Evolutionary conservation across 768 basidiomycete species (phyloP), one percentile per base, ranked within the genome.

Genomic region (Lactarius sanguifluus): DNA sequence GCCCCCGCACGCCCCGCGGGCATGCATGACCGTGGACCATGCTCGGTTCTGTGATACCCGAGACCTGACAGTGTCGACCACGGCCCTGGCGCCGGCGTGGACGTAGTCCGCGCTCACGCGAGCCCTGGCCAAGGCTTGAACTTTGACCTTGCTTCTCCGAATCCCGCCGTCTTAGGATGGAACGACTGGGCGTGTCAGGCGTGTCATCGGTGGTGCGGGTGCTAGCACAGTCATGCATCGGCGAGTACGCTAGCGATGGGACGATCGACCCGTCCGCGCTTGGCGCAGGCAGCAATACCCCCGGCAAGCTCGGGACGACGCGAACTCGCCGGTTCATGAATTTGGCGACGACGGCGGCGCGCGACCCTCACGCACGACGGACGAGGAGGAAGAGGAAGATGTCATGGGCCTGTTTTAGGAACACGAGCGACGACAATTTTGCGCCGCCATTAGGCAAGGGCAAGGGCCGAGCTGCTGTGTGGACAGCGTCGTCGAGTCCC

Each of bases 231-330:
- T 8, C 32, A 30, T 16, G n/a, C 5, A 18, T 32, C n/a, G 25
- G 40, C 2, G 61, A 67, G 34, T 56, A 63, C 15, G 43, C 38
- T 8, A 66, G 69, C 1, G 52, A 68, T 6, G 66, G 69, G 16
- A 68, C 69, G 41, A 70, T 70, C 30, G 66, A 70, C 43, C 69
- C 66, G 1, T 61, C 69, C 3, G 43, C 68, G 5, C 69, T 70
- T 20, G 60, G 63, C 23, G 59, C 62, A 1, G 50, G 47, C 60
- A 32, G 34, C 34, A 56, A 16, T 12, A 36, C 10, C 43, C 59
- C 59, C 2, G 6, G 30, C n/a, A 66, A 66, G 30, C 16, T 52
- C n/a, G 47, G 12, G 47, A 23, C 4, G 3, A 23, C 10, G 4
- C 10, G 10, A 23, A 9, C n/a, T 50, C 47, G 10, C 23, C 47